Percentiles rank a stretch among this genome's conserved stretches.
Evolutionary conservation across 129 eudicot species (phyloP).

Genomic region (Pulicaria dysenterica): DNA sequence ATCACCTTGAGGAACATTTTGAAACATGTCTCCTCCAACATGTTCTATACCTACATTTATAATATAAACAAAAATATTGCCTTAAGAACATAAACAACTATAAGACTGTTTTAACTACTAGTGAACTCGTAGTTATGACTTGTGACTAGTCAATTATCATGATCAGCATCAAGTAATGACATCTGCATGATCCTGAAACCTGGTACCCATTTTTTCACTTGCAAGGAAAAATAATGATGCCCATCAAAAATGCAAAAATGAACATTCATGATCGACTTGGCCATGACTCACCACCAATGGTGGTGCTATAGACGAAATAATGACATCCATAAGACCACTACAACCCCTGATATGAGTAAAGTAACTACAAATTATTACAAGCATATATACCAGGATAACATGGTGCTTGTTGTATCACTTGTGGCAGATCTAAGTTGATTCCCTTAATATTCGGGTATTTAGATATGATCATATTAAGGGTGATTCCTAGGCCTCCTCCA

Average conservation of each 20-base stretch:
- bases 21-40: conserved; percentile 52
- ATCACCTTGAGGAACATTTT: conserved; percentile 46
- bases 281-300: too few relatives aligned
- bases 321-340: not conserved
- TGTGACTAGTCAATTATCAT: too few relatives aligned
- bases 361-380: not conserved
- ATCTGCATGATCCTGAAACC: too few relatives aligned
- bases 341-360: not conserved
- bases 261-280: too few relatives aligned
- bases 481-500: conserved; percentile 44
- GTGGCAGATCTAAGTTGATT: conserved; percentile 41
- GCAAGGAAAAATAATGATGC: too few relatives aligned
- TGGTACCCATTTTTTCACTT: too few relatives aligned
- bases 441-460: conserved; percentile 33
- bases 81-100: not conserved
- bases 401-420: conserved; percentile 33
- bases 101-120: too few relatives aligned
- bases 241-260: too few relatives aligned
- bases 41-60: conserved; percentile 39
- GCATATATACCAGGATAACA: conserved; percentile 24
- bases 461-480: conserved; percentile 29
- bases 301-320: not conserved
- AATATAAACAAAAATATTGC: not conserved
- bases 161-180: too few relatives aligned
- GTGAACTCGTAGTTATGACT: too few relatives aligned